Percentiles rank a stretch among this genome's conserved stretches.
Evolutionary conservation across 768 basidiomycete genomes (phyloP).

Genomic region (Lyophyllum semitale): DNA sequence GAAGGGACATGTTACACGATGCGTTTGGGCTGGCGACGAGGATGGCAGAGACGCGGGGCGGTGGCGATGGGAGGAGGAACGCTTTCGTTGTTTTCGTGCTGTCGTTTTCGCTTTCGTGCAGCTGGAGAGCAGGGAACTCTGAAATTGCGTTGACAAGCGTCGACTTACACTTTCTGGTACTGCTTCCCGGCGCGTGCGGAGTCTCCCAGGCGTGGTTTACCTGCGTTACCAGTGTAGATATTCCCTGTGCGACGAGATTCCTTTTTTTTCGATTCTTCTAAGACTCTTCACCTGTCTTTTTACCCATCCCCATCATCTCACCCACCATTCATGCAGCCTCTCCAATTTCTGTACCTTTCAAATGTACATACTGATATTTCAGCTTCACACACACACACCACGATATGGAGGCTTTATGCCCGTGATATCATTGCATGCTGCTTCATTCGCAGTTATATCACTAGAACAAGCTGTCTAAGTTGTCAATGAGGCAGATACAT

Average conservation of each 20-base stretch:
- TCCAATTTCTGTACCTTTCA: background rate
- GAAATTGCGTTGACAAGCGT: background rate
- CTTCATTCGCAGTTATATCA: background rate
- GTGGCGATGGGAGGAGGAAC: background rate
- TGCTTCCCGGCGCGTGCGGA: background rate
- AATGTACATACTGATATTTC: background rate
- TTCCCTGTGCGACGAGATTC: constrained; percentile 7
- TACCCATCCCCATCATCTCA: background rate
- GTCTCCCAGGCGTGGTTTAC: background rate
- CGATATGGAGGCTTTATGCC: background rate
- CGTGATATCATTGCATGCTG: constrained; percentile 7
- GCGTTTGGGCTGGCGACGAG: background rate
- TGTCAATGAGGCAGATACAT: too few species aligned
- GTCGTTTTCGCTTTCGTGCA: background rate
- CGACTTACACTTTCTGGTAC: background rate
- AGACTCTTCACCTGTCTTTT: background rate
- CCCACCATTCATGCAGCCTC: background rate
- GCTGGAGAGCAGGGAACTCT: constrained; percentile 6
- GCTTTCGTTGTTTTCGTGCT: constrained; percentile 8
- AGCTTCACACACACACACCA: background rate
- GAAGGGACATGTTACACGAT: background rate
- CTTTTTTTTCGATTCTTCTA: background rate
- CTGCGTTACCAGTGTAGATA: background rate
- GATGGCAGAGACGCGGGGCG: background rate
- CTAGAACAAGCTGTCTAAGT: too few species aligned